Percentiles rank a stretch among this genome's conserved stretches.
phyloP scores from a whole-genome alignment of 495 filamentous ascomycete species.

The Aspergillus diversus region DNA sequence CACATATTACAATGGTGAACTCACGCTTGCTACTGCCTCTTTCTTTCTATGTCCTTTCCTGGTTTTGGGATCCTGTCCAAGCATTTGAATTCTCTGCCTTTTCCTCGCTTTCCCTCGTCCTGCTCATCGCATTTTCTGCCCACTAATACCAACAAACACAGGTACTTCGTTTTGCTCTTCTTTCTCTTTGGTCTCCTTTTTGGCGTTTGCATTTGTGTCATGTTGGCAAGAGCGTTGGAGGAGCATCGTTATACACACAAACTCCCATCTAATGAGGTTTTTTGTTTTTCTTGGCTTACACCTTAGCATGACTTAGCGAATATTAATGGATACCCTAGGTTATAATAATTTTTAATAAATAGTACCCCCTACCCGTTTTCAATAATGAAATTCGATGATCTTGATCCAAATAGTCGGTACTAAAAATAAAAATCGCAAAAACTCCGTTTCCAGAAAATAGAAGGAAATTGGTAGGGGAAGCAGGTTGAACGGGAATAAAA shows the following conservation, averaged over 20 bases:
- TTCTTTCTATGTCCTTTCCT: constrained; percentile 5
- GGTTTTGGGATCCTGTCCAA: constrained; percentile 8
- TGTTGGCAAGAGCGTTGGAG: no score
- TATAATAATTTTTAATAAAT: neutral
- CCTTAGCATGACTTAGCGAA: neutral
- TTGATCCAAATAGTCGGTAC: constrained; percentile 1
- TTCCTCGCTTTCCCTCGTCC: neutral
- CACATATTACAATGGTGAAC: constrained; percentile 20
- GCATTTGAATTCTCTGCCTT: constrained; percentile 6
- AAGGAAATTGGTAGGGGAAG: neutral
- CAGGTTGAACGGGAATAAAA: neutral
- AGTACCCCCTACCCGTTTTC: no score
- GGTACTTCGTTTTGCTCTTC: neutral
- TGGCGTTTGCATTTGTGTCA: neutral
- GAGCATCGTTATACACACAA: no score
- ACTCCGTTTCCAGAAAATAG: constrained; percentile 15
- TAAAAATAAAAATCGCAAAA: neutral
- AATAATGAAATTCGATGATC: neutral
- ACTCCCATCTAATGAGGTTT: neutral
- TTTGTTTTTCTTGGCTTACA: neutral
- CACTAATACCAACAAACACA: neutral
- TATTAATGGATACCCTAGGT: neutral
- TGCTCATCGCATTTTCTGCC: neutral
- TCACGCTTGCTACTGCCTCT: constrained; percentile 10
- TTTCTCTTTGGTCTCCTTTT: neutral